phyloP scores from a whole-genome alignment of 768 basidiomycete genomes.

The Lactarius psammicola region DNA sequence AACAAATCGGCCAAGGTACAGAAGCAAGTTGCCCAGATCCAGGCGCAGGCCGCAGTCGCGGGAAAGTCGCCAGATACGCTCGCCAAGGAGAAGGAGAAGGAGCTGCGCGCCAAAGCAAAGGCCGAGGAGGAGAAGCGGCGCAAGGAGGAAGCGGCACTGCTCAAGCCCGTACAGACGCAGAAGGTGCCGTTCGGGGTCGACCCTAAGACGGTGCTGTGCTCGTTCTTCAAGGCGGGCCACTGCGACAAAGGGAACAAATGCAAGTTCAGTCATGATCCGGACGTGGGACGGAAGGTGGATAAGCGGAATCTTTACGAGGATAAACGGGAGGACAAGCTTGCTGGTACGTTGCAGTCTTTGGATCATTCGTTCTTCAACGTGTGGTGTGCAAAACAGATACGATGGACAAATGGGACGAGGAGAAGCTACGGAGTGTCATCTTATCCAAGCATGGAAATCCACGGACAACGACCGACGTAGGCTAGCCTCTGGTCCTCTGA shows the following conservation, averaged over 20 bases:
- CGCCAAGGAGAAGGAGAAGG: constrained; percentile 86
- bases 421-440: constrained; percentile 87
- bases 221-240: constrained; percentile 85
- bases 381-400: constrained; percentile 57
- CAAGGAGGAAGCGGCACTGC: constrained; percentile 81
- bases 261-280: constrained; percentile 93
- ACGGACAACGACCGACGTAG: constrained; percentile 85
- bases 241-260: constrained; percentile 96
- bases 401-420: constrained; percentile 98
- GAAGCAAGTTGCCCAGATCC: constrained; percentile 74
- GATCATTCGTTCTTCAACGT: neutral
- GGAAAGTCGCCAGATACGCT: constrained; percentile 80
- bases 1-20: constrained; percentile 94
- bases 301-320: constrained; percentile 97
- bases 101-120: constrained; percentile 69
- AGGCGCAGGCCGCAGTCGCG: constrained; percentile 66
- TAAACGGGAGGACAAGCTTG: constrained; percentile 72
- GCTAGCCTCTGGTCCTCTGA: constrained; percentile 29
- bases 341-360: constrained; percentile 47
- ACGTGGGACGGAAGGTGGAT: constrained; percentile 87
- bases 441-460: constrained; percentile 86
- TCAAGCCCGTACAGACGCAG: constrained; percentile 77
- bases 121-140: constrained; percentile 76
- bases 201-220: constrained; percentile 92
- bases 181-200: constrained; percentile 95